Percentiles rank a stretch among this genome's conserved stretches.
phyloP scores from a whole-genome alignment of 495 filamentous ascomycete genomes.

The Penicillium herquei region DNA sequence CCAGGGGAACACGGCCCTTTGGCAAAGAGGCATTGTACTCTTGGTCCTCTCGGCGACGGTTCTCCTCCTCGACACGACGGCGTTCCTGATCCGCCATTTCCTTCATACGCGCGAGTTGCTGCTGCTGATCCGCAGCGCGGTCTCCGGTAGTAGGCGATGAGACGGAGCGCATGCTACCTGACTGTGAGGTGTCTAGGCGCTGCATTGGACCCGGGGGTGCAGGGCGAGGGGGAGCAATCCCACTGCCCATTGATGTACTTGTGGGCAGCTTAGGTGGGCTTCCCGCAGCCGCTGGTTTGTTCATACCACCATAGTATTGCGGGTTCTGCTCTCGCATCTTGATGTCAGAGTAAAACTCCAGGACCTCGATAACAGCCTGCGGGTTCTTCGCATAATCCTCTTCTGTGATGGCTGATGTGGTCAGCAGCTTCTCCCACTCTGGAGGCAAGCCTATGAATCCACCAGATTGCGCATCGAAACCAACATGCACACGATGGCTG shows the following conservation, averaged over 20 bases:
- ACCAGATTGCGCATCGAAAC: constrained; percentile 90
- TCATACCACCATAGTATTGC: constrained; percentile 68
- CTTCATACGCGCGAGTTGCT: constrained; percentile 47
- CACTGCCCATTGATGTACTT: constrained; percentile 53
- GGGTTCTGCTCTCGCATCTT: constrained; percentile 83
- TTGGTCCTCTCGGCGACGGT: constrained; percentile 65
- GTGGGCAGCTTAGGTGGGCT: constrained; percentile 40
- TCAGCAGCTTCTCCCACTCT: constrained; percentile 95
- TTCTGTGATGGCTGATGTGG: constrained; percentile 92
- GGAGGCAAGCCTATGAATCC: constrained; percentile 90
- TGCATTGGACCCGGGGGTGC: constrained; percentile 54
- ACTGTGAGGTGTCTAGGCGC: constrained; percentile 42
- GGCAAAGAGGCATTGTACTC: constrained; percentile 86
- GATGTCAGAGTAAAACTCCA: constrained; percentile 97
- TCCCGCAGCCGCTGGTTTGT: constrained; percentile 40
- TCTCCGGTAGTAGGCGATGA: constrained; percentile 38
- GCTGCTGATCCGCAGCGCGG: constrained; percentile 40
- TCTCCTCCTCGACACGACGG: constrained; percentile 52
- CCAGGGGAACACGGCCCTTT: constrained; percentile 68
- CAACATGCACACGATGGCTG: constrained; percentile 92
- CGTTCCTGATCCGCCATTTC: constrained; percentile 50
- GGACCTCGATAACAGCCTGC: constrained; percentile 95
- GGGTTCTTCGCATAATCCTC: constrained; percentile 97
- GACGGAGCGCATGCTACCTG: constrained; percentile 24
- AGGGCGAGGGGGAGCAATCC: constrained; percentile 77